Base-by-base conservation (phyloP, 345 rosid genomes). In the Aurinia saxatilis region DNA sequence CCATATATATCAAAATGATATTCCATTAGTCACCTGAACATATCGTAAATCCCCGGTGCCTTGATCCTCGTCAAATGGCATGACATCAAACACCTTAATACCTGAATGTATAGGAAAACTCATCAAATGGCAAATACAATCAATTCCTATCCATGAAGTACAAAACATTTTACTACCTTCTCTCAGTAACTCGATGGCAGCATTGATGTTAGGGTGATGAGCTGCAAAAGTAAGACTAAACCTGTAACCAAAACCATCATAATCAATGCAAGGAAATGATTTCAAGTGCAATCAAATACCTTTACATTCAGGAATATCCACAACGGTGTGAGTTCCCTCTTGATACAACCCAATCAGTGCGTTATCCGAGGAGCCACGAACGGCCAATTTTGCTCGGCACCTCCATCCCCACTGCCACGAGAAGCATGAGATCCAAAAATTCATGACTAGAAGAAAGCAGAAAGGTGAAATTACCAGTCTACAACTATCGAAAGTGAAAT, bases 161-260 rank as follows among this genome's bases (percentile, higher is more conserved):
- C 8, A 45, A 52, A 39, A 57, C 14, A 57, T 17, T 9, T 6
- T n/a, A 16, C 10, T 60, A 84, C 96, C 98, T 86, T 64, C 68
- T 82, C 91, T 86, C 46, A 92, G 60, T 55, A 89, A 77, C 65
- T 87, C 91, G 74, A 85, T 82, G 11, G 84, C 89, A 54, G 85
- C 82, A 84, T 92, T 89, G 39, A 92, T 92, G 61, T 79, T 78
- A 6, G 95, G 98, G 75, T 89, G 98, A 72, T 87, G 96, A 67
- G 93, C 95, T 92, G 88, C 76, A 75, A 29, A 19, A 67, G 47
- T 18, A 10, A 57, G 61, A 45, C 53, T 56, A 10, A 53, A 64
- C n/a, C 18, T 51, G 6, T 27, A 15, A 19, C 41, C 27, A 40
- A 40, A 56, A 19, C 50, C 8, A 57, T 31, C n/a, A 52, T 13